phyloP scores from a whole-genome alignment of 1,284 basidiomycete genomes.

The Heterobasidion occidentale region DNA sequence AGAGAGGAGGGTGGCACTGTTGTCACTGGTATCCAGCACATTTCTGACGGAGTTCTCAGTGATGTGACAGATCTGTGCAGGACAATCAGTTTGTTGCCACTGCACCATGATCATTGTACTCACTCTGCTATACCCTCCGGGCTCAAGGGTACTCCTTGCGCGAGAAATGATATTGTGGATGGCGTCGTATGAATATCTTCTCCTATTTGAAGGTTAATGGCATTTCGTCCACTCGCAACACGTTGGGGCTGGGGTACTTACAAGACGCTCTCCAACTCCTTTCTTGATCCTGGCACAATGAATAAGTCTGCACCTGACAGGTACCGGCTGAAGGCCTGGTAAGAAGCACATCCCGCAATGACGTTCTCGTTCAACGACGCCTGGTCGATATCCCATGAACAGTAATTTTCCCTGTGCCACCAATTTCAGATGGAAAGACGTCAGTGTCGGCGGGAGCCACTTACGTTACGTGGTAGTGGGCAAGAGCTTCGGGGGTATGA shows the following conservation, averaged over 20 bases:
- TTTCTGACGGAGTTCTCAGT: slow-evolving; percentile 61
- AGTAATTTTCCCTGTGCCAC: slow-evolving; percentile 51
- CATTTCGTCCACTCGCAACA: background rate
- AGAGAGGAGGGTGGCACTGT: slow-evolving; percentile 50
- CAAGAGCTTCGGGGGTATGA: slow-evolving; percentile 63
- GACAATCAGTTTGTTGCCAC: slow-evolving; percentile 6
- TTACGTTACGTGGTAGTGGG: slow-evolving; percentile 61
- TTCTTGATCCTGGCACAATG: slow-evolving; percentile 52
- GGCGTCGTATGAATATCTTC: slow-evolving; percentile 62
- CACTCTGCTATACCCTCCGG: slow-evolving; percentile 70
- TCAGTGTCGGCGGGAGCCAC: slow-evolving; percentile 18
- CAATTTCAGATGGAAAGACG: slow-evolving; percentile 7
- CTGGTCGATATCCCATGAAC: slow-evolving; percentile 59
- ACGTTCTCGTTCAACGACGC: slow-evolving; percentile 64
- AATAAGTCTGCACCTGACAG: slow-evolving; percentile 49
- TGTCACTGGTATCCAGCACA: slow-evolving; percentile 62
- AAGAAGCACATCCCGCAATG: slow-evolving; percentile 53
- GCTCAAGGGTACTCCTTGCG: slow-evolving; percentile 53
- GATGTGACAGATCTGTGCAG: slow-evolving; percentile 52
- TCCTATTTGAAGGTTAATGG: slow-evolving; percentile 7
- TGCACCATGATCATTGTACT: slow-evolving; percentile 19
- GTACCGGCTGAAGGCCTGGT: slow-evolving; percentile 32
- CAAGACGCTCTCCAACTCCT: slow-evolving; percentile 66
- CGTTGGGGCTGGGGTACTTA: slow-evolving; percentile 28
- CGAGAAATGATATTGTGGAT: slow-evolving; percentile 73